Evolutionary conservation across 371 early-diverging fungal genomes (phyloP), one percentile per base, ranked within the genome.

Genomic region (Lichtheimia ramosa): DNA sequence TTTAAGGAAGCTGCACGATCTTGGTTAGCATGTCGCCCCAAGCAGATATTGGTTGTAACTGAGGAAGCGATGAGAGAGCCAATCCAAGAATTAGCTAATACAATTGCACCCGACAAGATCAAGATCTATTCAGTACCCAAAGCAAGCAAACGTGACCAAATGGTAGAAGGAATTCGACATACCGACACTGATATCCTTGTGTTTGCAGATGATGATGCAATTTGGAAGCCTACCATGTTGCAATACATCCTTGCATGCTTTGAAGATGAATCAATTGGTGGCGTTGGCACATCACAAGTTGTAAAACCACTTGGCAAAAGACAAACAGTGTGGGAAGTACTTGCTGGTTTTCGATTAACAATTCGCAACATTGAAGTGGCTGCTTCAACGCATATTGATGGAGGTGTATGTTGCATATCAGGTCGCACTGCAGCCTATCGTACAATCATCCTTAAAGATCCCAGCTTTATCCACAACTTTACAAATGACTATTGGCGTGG

Each of bases 381-480:
- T 3, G 83, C 90, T 3, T 85, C 88, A 12, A 88, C 90, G 0
- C 88, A 90, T 60, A 90, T 90, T 40, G 90, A 90, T 58, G 90
- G 89, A 39, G 90, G 90, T 21, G 85, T 89, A 14, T 90, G 89
- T 55, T 90, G 90, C 62, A 67, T 90, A 18, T 89, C 89, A 0
- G 90, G 90, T n/a, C 77, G 90, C n/a, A 90, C 90, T 12, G 90
- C 89, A 21, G 87, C 88, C 7, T 90, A 90, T 69, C 83, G 90
- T 28, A 88, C 89, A 1, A 69, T 82, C 43, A 90, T 90, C 59
- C 73, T 90, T 18, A 87, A 87, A 62, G 89, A 89, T 63, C 90
- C 89, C 4, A 79, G 77, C 34, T 90, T 90, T 69, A 88, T 88
- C 57, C 79, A 86, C 61, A 67, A 75, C 12, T 90, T 90, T 59